Conservation (phyloP, 2,329 filamentous ascomycete species). For the Scedosporium aurantiacum region DNA sequence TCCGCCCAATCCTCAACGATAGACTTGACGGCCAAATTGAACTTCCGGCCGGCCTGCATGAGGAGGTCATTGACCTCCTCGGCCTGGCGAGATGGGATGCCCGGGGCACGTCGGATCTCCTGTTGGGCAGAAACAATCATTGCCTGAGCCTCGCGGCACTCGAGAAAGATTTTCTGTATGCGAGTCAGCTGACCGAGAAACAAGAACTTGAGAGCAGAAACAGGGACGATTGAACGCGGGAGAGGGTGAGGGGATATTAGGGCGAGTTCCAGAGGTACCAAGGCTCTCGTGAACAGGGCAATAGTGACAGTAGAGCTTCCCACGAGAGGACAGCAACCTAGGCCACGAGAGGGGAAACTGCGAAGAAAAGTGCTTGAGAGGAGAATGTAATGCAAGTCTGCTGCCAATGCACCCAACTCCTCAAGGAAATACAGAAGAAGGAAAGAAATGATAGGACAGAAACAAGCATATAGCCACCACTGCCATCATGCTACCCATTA, state of each 20-base stretch:
- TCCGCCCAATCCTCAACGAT: constrained; percentile 6
- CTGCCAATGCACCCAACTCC: too few relatives aligned
- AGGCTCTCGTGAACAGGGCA: too few relatives aligned
- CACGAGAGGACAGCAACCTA: too few relatives aligned
- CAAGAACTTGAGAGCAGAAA: background rate
- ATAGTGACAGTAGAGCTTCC: too few relatives aligned
- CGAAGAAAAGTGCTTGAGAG: too few relatives aligned
- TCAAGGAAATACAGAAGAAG: too few relatives aligned
- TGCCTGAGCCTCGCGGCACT: constrained; percentile 22
- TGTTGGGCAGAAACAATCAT: constrained; percentile 26
- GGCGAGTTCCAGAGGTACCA: too few relatives aligned
- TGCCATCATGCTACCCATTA: background rate
- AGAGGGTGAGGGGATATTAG: too few relatives aligned
- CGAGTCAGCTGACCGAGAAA: background rate
- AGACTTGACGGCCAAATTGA: constrained; percentile 14
- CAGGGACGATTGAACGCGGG: background rate
- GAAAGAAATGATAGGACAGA: background rate
- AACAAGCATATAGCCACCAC: background rate
- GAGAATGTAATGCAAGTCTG: too few relatives aligned
- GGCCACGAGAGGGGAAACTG: too few relatives aligned
- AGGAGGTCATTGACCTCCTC: constrained; percentile 23
- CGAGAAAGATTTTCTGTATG: constrained; percentile 22
- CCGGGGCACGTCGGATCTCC: constrained; percentile 27
- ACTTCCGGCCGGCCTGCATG: constrained; percentile 24
- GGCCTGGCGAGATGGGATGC: constrained; percentile 23